Percentiles rank a stretch among this genome's conserved stretches.
phyloP scores from a whole-genome alignment of 192 early-diverging fungal species.

The Umbelopsis isabellina region DNA sequence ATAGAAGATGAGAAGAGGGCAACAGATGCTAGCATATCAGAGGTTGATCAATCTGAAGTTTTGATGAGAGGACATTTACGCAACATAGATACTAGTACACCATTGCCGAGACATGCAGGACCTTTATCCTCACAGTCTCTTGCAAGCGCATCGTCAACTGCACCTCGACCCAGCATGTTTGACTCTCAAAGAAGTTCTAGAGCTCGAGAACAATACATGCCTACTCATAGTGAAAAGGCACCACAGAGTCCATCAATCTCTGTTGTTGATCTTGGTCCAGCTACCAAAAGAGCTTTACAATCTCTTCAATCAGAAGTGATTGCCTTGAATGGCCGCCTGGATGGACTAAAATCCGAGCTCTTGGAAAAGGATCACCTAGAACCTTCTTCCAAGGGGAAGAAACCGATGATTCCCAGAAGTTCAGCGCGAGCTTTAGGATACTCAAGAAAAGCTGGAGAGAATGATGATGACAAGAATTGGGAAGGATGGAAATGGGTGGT shows the following conservation, averaged over 20 bases:
- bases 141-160: not conserved
- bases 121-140: not conserved
- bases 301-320: conserved; percentile 39
- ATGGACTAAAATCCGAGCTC: conserved; percentile 37
- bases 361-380: conserved; percentile 24
- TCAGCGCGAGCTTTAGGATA: not conserved
- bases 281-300: conserved; percentile 41
- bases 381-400: not conserved
- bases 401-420: not conserved
- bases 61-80: conserved; percentile 5
- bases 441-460: conserved; percentile 7
- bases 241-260: conserved; percentile 11
- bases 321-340: conserved; percentile 42
- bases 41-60: not conserved
- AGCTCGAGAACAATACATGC: not conserved
- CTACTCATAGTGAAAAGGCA: not conserved
- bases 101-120: not conserved
- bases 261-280: conserved; percentile 28
- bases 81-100: not conserved
- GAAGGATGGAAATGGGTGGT: conserved; percentile 33
- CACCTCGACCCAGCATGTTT: not conserved
- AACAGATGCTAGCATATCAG: conserved; percentile 9
- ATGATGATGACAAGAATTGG: conserved; percentile 8
- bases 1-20: conserved; percentile 12
- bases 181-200: not conserved